A percentile compares a stretch with the other conserved stretches of the same genome.
These are phyloP conservation scores for Cystobasidium slooffiae DNA, from an alignment of 1,284 basidiomycete species.

Conservation along the genomic window DNA sequence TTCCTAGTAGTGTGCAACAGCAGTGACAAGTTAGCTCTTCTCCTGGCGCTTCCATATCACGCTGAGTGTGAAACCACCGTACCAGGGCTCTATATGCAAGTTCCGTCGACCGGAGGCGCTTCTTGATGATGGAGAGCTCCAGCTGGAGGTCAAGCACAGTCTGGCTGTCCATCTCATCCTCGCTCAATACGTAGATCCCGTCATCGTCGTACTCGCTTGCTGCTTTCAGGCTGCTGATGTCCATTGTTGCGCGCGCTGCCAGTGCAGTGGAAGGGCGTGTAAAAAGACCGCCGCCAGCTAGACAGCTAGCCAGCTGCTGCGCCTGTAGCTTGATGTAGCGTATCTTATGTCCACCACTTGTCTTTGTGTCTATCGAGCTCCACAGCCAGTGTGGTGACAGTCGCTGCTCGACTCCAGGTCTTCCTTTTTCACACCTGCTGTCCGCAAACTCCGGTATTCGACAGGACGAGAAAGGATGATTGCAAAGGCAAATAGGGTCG, in stretches of 20 bases:
- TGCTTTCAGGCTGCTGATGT: constrained; percentile 10
- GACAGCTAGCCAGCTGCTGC: neutral
- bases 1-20: constrained; percentile 12
- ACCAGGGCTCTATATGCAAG: constrained; percentile 34
- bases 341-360: no score
- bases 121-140: constrained; percentile 27
- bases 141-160: constrained; percentile 37
- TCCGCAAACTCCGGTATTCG: no score
- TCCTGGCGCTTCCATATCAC: no score
- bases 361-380: no score
- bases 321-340: no score
- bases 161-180: constrained; percentile 30
- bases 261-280: neutral
- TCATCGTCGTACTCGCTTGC: constrained; percentile 31
- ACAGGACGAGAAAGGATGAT: no score
- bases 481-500: no score
- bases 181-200: constrained; percentile 34
- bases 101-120: constrained; percentile 23
- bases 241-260: constrained; percentile 4
- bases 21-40: no score
- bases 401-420: no score
- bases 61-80: neutral
- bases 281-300: neutral
- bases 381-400: no score
- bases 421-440: no score